A percentile compares a stretch with the other conserved stretches of the same genome.
phyloP scores from a whole-genome alignment of 2,329 filamentous ascomycete species.

The Nannizzia gypsea region DNA sequence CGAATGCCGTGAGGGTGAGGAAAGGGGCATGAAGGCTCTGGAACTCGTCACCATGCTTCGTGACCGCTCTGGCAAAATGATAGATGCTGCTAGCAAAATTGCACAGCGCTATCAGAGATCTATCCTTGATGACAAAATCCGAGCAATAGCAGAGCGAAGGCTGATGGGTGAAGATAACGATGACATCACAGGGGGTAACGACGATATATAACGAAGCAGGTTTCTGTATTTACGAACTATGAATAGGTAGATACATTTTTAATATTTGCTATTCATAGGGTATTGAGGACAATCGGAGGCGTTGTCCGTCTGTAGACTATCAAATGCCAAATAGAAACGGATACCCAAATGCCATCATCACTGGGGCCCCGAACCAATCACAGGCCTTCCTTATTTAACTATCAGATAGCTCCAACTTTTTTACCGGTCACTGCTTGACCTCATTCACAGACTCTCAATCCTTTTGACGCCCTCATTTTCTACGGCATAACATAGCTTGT shows the following conservation, averaged over 20 bases:
- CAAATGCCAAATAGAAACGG: not conserved
- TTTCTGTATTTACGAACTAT: not conserved
- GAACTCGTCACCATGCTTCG: constrained; percentile 81
- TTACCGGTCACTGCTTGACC: not conserved
- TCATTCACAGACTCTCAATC: not conserved
- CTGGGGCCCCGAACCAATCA: not conserved
- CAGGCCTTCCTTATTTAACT: not conserved
- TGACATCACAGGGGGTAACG: constrained; percentile 21
- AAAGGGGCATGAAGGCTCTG: constrained; percentile 84
- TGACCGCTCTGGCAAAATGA: constrained; percentile 74
- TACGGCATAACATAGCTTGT: not conserved
- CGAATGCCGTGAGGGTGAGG: constrained; percentile 87
- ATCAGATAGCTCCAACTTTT: not conserved
- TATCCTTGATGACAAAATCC: constrained; percentile 81
- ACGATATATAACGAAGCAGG: constrained; percentile 3
- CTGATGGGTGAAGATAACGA: constrained; percentile 50
- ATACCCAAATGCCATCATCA: not conserved
- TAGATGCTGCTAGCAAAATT: constrained; percentile 82
- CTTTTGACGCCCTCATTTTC: not conserved
- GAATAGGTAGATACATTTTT: not conserved
- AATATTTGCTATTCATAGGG: not conserved
- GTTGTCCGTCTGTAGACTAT: not conserved
- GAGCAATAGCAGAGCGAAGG: constrained; percentile 64
- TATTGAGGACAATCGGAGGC: not conserved
- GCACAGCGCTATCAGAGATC: constrained; percentile 71